Base-by-base conservation (phyloP, 495 filamentous ascomycete species). In the Neurospora terricola region DNA sequence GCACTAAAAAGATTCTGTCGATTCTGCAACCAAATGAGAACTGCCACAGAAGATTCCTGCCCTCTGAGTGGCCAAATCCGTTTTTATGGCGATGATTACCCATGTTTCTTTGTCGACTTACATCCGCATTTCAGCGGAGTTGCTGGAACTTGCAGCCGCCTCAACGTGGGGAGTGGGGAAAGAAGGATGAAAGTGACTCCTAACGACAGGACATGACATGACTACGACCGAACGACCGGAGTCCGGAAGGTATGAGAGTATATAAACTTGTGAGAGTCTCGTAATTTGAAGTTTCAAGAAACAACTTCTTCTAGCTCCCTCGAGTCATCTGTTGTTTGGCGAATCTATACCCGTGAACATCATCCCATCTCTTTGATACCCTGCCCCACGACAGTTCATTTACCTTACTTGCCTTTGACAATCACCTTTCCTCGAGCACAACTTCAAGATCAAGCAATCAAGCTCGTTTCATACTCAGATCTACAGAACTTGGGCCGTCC, bases 1-100 rank as follows among this genome's bases (percentile, higher is more conserved):
- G 71, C 74, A 73, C 76, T 78, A 78, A 74, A 72, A 66, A 62
- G 54, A 66, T 59, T 59, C 48, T 12, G 48, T 27, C 48, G 5
- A 59, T 66, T 66, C 27, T 66, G 54, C 27, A 66, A 66, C 54
- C 54, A 27, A 30, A 66, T 18, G 42, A 45, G 42, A 45, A 9
- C 42, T 9, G 18, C 8, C 42, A 62, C 45, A 34, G 14, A 66
- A 34, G 5, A 66, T 34, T 62, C 23, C 23, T 66, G 54, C 27
- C 3, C 11, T 34, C 54, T 66, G 54, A 66, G 14, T 66, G 54
- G 54, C 54, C 14, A 66, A 36, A 34, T 66, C 30, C 5, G 6
- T 66, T 62, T 10, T 30, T 9, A 62, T 62, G 14, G 14, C 14
- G 23, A 62, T 34, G 12, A 34, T 62, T 34, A 62, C 54, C 27